phyloP scores from a whole-genome alignment of 768 basidiomycete genomes.

The Roridomyces roridus region DNA sequence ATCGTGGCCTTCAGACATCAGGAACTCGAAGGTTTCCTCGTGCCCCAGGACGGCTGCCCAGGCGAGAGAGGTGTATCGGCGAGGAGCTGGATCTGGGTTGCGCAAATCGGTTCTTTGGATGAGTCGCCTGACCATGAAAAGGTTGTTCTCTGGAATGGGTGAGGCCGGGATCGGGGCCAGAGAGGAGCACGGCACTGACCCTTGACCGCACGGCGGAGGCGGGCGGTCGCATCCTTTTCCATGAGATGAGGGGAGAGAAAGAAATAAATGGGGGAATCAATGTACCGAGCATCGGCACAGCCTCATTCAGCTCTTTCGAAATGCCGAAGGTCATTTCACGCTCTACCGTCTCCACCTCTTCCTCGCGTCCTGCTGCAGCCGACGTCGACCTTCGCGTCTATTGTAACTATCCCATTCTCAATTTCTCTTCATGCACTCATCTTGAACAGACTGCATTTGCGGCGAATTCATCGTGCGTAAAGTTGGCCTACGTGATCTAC shows the following conservation, averaged over 20 bases:
- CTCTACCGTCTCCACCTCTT: constrained; percentile 55
- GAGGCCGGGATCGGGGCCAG: constrained; percentile 17
- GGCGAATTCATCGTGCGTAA: constrained; percentile 82
- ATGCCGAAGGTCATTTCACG: constrained; percentile 96
- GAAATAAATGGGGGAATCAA: not conserved
- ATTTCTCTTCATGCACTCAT: not conserved
- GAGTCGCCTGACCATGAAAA: constrained; percentile 90
- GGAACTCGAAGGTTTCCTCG: constrained; percentile 92
- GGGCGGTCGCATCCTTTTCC: constrained; percentile 81
- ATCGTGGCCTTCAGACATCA: constrained; percentile 87
- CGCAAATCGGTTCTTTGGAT: constrained; percentile 87
- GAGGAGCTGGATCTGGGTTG: constrained; percentile 81
- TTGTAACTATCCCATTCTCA: constrained; percentile 49
- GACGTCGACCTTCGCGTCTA: constrained; percentile 84
- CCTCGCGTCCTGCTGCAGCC: constrained; percentile 61
- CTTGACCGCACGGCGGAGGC: constrained; percentile 82
- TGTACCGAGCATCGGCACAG: constrained; percentile 13
- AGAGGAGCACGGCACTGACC: constrained; percentile 47
- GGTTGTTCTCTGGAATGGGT: constrained; percentile 80
- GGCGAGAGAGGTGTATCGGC: constrained; percentile 85
- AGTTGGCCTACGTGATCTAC: not conserved
- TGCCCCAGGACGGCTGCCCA: constrained; percentile 91
- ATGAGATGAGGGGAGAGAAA: constrained; percentile 47
- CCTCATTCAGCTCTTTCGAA: constrained; percentile 17
- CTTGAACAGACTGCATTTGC: constrained; percentile 76